phyloP scores from a whole-genome alignment of 176 grass and related monocot genomes.

The Calamus simplicifolius region DNA sequence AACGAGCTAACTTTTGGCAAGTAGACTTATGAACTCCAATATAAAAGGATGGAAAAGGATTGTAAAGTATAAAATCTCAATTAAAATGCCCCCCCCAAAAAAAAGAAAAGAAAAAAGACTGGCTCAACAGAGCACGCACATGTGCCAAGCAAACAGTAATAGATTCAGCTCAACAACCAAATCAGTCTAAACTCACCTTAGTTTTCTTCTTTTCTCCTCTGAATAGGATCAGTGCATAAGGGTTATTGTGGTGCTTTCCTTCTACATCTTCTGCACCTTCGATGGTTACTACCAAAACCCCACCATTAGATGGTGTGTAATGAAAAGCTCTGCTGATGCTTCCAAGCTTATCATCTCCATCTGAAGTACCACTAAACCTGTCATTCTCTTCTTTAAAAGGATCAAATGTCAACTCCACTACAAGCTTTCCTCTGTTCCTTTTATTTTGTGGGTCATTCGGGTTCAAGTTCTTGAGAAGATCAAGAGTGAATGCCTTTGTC shows the following conservation, averaged over 20 bases:
- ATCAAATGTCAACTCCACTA: conserved; percentile 81
- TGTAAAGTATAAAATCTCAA: no score
- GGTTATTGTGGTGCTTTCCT: conserved; percentile 82
- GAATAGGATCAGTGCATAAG: conserved; percentile 60
- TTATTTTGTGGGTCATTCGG: conserved; percentile 72
- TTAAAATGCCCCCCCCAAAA: no score
- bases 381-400: conserved; percentile 66
- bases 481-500: conserved; percentile 66
- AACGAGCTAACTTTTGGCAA: no score
- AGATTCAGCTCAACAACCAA: no score
- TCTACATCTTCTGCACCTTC: conserved; percentile 79
- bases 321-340: background rate
- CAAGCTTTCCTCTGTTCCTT: conserved; percentile 71
- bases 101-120: no score
- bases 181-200: conserved; percentile 34
- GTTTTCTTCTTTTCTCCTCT: conserved; percentile 80
- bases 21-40: no score
- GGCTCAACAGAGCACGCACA: no score
- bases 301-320: conserved; percentile 23
- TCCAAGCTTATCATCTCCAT: conserved; percentile 10
- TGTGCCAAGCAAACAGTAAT: no score
- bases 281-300: conserved; percentile 54
- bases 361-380: conserved; percentile 23
- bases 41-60: no score
- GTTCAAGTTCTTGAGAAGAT: conserved; percentile 75